A percentile compares a stretch with the other conserved stretches of the same genome.
Conservation (phyloP, 352 stramenopile species). For the Peronospora tabacina region DNA sequence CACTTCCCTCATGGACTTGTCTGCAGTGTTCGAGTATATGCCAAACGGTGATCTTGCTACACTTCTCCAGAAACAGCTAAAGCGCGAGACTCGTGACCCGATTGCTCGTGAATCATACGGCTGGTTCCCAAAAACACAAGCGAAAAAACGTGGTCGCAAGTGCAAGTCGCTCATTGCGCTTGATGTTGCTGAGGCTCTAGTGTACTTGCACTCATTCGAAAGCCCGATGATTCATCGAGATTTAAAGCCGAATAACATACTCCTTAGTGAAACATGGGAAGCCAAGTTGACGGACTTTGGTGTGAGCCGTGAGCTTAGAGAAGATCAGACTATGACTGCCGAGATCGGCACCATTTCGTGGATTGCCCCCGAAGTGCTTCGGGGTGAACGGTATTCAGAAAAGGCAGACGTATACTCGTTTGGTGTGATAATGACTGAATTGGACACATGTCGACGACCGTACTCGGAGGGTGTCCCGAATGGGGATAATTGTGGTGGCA, state of each 20-base stretch:
- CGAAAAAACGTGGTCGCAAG: constrained; percentile 18
- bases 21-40: constrained; percentile 47
- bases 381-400: constrained; percentile 50
- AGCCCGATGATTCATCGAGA: constrained; percentile 50
- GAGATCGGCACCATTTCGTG: constrained; percentile 54
- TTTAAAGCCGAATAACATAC: constrained; percentile 45
- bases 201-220: constrained; percentile 42
- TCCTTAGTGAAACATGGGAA: constrained; percentile 35
- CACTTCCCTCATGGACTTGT: constrained; percentile 43
- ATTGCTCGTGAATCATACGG: constrained; percentile 19
- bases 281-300: constrained; percentile 59
- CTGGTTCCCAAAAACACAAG: constrained; percentile 25
- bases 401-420: constrained; percentile 75
- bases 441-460: constrained; percentile 40
- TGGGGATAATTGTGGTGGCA: constrained; percentile 17
- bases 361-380: constrained; percentile 64
- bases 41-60: constrained; percentile 37
- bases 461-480: constrained; percentile 29
- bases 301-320: constrained; percentile 33
- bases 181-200: constrained; percentile 35
- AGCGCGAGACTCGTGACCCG: constrained; percentile 26
- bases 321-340: constrained; percentile 36
- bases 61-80: constrained; percentile 30
- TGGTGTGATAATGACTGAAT: constrained; percentile 47
- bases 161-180: constrained; percentile 38